These are phyloP conservation scores for Tetracladium maxilliforme DNA, from an alignment of 2,329 filamentous ascomycete genomes.

Conservation along the genomic window DNA sequence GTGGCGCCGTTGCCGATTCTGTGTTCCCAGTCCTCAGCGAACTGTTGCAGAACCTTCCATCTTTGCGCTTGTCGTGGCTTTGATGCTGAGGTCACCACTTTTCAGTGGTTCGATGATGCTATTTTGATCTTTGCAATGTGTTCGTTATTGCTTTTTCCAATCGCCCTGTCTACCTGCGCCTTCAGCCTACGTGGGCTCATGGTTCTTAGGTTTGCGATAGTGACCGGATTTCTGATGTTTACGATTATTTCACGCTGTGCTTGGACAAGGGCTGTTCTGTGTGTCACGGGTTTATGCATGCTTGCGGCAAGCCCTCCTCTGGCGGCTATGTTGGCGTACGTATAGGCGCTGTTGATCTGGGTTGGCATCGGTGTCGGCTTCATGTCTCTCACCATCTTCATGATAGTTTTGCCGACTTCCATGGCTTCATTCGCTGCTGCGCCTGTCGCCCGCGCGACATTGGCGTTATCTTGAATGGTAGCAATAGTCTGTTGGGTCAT, in stretches of 20 bases:
- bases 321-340: no score
- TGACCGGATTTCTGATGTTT: conserved; percentile 6
- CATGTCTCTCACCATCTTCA: no score
- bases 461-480: no score
- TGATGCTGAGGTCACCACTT: conserved; percentile 5
- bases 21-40: conserved; percentile 3
- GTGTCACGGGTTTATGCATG: no score
- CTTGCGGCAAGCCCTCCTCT: no score
- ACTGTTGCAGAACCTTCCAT: conserved; percentile 3
- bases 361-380: no score
- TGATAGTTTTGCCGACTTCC: no score
- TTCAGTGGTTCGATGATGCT: conserved; percentile 5
- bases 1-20: conserved; percentile 3
- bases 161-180: conserved; percentile 7
- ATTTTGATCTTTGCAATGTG: conserved; percentile 5
- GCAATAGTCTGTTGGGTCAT: no score
- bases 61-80: conserved; percentile 3
- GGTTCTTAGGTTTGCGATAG: conserved; percentile 6
- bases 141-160: conserved; percentile 9
- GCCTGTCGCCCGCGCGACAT: no score
- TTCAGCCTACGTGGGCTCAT: conserved; percentile 6
- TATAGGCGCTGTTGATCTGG: no score
- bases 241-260: conserved; percentile 8
- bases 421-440: no score
- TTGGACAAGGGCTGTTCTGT: conserved; percentile 5